Conservation (phyloP, 306 rosid genomes). For the Ceratonia siliqua region DNA sequence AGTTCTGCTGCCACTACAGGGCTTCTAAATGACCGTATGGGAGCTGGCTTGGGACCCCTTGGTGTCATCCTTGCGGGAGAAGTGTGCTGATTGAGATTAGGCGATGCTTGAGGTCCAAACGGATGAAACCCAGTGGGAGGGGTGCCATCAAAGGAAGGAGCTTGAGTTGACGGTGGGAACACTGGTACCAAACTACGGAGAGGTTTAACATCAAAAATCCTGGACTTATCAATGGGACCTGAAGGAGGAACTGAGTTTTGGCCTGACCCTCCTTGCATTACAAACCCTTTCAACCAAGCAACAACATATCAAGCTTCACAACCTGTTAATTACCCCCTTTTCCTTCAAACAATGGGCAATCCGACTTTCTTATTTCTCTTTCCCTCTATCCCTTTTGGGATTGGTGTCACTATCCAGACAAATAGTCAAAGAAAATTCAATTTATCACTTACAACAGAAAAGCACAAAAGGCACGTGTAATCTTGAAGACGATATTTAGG, state of each 20-base stretch:
- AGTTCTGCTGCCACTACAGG: not conserved
- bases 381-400: not conserved
- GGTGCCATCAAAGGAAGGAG: slow-evolving; percentile 32
- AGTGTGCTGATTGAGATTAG: too few species aligned
- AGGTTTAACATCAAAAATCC: slow-evolving; percentile 66
- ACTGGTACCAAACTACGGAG: slow-evolving; percentile 58
- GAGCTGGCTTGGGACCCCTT: slow-evolving; percentile 38
- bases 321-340: not conserved
- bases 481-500: slow-evolving; percentile 1
- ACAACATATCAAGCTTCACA: slow-evolving; percentile 15
- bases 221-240: slow-evolving; percentile 53
- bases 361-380: not conserved
- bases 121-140: slow-evolving; percentile 58
- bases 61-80: slow-evolving; percentile 3
- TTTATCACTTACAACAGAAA: slow-evolving; percentile 28
- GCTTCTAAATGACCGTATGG: slow-evolving; percentile 35
- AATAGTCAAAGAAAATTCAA: slow-evolving; percentile 3
- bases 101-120: slow-evolving; percentile 31
- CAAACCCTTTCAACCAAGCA: slow-evolving; percentile 34
- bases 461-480: slow-evolving; percentile 31
- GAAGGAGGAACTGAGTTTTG: slow-evolving; percentile 47
- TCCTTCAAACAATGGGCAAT: slow-evolving; percentile 10
- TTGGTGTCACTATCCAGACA: not conserved
- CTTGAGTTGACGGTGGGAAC: slow-evolving; percentile 42
- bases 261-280: slow-evolving; percentile 56